Evolutionary conservation across 1,139 yeast species (phyloP).

Genomic region (Hemisphaericaspora xylofermentans): DNA sequence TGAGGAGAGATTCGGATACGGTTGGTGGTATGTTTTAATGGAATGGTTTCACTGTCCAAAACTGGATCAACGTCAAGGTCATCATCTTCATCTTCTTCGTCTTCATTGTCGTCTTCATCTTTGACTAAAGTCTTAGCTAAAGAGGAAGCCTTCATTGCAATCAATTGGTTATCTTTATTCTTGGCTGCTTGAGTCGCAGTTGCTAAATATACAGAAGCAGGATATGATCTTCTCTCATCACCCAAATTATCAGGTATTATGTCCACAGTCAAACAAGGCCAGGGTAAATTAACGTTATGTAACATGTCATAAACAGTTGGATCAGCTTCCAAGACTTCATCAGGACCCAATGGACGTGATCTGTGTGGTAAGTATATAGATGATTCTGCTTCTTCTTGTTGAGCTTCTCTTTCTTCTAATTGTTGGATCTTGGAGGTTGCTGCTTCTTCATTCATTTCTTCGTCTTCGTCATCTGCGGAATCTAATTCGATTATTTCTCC

Average conservation of each 20-base stretch:
- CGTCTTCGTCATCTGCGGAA: constrained; percentile 58
- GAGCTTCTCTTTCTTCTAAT: constrained; percentile 34
- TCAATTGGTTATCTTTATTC: constrained; percentile 82
- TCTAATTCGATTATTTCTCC: constrained; percentile 83
- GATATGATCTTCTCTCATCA: constrained; percentile 82
- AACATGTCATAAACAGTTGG: constrained; percentile 95
- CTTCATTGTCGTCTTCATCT: constrained; percentile 70
- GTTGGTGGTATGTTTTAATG: constrained; percentile 82
- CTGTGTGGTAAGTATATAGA: constrained; percentile 79
- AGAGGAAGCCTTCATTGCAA: constrained; percentile 79
- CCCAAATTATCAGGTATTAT: constrained; percentile 86
- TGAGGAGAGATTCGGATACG: constrained; percentile 85
- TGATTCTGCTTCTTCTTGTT: constrained; percentile 27
- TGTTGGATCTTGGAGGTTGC: constrained; percentile 23
- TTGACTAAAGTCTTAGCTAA: constrained; percentile 81
- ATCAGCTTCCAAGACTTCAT: constrained; percentile 95
- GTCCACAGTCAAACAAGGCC: constrained; percentile 96
- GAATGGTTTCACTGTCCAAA: constrained; percentile 76
- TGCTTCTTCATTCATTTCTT: constrained; percentile 39
- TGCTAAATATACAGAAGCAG: constrained; percentile 81
- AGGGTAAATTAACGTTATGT: constrained; percentile 88
- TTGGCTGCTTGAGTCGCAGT: constrained; percentile 94
- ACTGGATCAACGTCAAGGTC: constrained; percentile 73
- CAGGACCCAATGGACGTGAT: constrained; percentile 89
- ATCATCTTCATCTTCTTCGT: constrained; percentile 67